Percentiles rank a stretch among this genome's conserved stretches.
Evolutionary conservation across 306 rosid genomes (phyloP).

Genomic region (Comarum palustre): DNA sequence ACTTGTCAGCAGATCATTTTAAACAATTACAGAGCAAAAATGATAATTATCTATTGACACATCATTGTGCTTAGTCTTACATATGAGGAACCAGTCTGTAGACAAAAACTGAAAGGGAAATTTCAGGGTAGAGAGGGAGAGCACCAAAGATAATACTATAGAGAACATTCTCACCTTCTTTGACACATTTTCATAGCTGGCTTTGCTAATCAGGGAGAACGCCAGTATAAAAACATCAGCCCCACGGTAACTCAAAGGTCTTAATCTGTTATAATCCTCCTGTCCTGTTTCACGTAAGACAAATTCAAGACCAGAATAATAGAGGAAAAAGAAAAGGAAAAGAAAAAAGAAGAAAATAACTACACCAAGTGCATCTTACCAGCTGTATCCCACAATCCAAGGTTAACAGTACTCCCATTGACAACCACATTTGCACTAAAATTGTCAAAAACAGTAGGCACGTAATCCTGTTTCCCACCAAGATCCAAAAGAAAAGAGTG

Average conservation of each 20-base stretch:
- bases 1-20: constrained; percentile 8
- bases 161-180: constrained; percentile 36
- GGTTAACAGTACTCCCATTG: constrained; percentile 89
- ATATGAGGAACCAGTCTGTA: not conserved
- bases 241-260: constrained; percentile 62
- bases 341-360: not conserved
- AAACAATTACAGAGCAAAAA: constrained; percentile 1
- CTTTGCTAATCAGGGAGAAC: constrained; percentile 56
- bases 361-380: constrained; percentile 42
- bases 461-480: constrained; percentile 75
- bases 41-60: not conserved
- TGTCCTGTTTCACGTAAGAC: constrained; percentile 40
- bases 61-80: not conserved
- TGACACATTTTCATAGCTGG: constrained; percentile 57
- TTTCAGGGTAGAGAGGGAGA: not conserved
- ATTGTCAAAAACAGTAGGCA: constrained; percentile 96
- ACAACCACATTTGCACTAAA: constrained; percentile 99
- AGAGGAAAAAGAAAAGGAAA: not conserved
- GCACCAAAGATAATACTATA: not conserved
- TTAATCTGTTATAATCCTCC: constrained; percentile 53
- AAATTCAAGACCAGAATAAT: constrained; percentile 32
- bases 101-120: not conserved
- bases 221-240: constrained; percentile 59
- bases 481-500: constrained; percentile 15
- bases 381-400: constrained; percentile 98